Evolutionary conservation across 805 yeast species (phyloP).

Genomic region (Wickerhamomyces subpelliculosus): DNA sequence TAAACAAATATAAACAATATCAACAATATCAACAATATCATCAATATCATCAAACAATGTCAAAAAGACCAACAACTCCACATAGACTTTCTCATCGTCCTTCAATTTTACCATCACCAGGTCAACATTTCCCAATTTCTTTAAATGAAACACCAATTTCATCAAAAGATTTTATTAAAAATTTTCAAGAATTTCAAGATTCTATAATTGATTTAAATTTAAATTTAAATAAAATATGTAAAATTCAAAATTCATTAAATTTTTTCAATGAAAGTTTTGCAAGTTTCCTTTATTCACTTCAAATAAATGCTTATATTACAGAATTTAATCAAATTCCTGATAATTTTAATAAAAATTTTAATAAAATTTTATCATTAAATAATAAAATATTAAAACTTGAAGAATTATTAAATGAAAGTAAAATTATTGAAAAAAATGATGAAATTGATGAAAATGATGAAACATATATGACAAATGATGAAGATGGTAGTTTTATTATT

Average conservation of each 20-base stretch:
- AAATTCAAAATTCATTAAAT: constrained; percentile 54
- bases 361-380: constrained; percentile 10
- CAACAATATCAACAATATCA: too few species aligned
- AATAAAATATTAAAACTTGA: constrained; percentile 16
- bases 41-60: too few species aligned
- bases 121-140: constrained; percentile 37
- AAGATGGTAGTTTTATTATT: constrained; percentile 23
- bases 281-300: constrained; percentile 69
- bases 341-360: constrained; percentile 3
- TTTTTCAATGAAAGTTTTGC: constrained; percentile 75
- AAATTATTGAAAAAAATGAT: not conserved
- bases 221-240: constrained; percentile 49
- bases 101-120: constrained; percentile 33
- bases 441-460: constrained; percentile 12
- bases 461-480: constrained; percentile 26
- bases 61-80: too few species aligned
- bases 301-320: constrained; percentile 84
- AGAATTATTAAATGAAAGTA: constrained; percentile 10
- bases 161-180: too few species aligned
- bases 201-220: constrained; percentile 48
- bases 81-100: constrained; percentile 34
- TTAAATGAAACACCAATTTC: constrained; percentile 33
- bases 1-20: too few species aligned
- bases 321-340: constrained; percentile 39
- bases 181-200: constrained; percentile 40